Base-by-base conservation (phyloP, 2,329 filamentous ascomycete species). In the Geoglossum cookeanum region DNA sequence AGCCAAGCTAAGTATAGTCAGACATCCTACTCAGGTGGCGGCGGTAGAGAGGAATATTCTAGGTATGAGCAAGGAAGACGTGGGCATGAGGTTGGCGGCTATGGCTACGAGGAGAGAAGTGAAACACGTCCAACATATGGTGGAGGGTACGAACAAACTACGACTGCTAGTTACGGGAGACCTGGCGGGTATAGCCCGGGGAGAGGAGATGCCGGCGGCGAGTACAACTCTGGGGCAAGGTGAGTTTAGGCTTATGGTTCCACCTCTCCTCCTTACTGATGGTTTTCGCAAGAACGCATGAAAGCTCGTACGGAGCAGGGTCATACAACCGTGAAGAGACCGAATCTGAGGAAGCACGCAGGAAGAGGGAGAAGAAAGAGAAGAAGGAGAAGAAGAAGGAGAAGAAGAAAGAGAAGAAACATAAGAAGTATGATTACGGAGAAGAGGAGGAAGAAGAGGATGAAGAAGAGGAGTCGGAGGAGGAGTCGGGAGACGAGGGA, bases 1-100 rank as follows among this genome's bases (percentile, higher is more conserved):
- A 80, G 76, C 6, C 77, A 83, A 64, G 79, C 81, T 9, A 70
- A 82, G 65, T 76, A 79, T 63, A 75, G 72, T 35, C 71, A 80
- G 64, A 84, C 79, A 6, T 72, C 77, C 57, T 78, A 79, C 60
- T 70, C 75, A 17, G 72, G 75, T 57, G 82, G 82, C 55, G 77
- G 77, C 53, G 72, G 75, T 57, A 72, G 74, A 58, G 74, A 77
- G 44, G 78, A 83, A 58, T 85, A 82, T 68, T 73, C 74, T 58
- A 77, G 79, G 35, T 81, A 78, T 61, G 80, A 74, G 59, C 69
- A 83, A 63, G 72, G 77, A 52, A 69, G 35, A 3, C 42, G 42
- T 22, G 8, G 68, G 33, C 65, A 66, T 5, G 69, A 72, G 27
- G 68, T 60, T n/a, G 64, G 68, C 27, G 76, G 74, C 33, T 79